Evolutionary conservation across 345 rosid species (phyloP), one percentile per base, ranked within the genome.

Genomic region (Eucalyptus sp.): DNA sequence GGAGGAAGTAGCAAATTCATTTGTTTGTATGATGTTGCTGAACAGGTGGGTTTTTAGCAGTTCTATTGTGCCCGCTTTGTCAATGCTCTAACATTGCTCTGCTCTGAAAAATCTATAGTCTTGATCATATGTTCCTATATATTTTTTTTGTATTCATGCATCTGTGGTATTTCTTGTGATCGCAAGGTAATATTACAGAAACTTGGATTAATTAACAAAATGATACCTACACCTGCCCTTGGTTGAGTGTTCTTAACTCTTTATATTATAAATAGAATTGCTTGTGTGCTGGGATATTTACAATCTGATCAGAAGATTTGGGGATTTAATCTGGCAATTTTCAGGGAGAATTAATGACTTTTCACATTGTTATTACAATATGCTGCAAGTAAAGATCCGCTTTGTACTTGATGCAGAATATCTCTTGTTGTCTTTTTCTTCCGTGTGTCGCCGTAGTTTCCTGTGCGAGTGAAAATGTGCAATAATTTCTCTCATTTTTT

Each of bases 1-100:
- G 99, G 98, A 51, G 99, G 99, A 89, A 95, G 92, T 89, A 98
- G 99, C 93, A 98, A 98, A 95, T 98, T 92, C 91, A 96, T 98
- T 62, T 98, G 99, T 91, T 95, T 98, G 96, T 98, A 98, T 90
- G 99, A 97, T 92, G 94, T 98, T 88, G 93, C 96, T 44, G 99
- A 98, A 92, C 99, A 97, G 98, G 99, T 98, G 68, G 87, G 95
- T 76, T 76, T 71, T 43, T 76, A 76, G 84, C 48, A 76, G 84
- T 76, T 76, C 48, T 76, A 41, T 22, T 20, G 13, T 76, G 84
- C 48, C 29, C 2, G 2, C 84, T 76, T 76, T 76, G 48, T 76
- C 48, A 7, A 71, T 71, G 25, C 81, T 71, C 46, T 33, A 71
- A 37, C 2, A 8, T 76, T 76, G 83, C 48, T 8, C 41, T 76